Evolutionary conservation across 1,139 yeast species (phyloP).

Genomic region (Eremothecium cymbalariae): DNA sequence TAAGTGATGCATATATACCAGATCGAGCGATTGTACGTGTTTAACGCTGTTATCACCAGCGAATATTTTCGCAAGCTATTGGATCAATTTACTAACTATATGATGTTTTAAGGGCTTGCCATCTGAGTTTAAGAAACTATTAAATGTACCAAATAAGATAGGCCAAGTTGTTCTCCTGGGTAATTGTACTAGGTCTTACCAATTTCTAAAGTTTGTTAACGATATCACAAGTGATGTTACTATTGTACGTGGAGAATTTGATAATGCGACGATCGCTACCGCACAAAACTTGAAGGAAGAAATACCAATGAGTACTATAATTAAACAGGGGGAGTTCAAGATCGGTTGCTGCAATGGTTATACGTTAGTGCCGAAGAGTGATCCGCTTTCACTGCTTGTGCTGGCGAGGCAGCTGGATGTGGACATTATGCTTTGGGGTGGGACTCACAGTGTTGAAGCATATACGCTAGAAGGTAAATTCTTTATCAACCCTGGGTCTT

Average conservation of each 20-base stretch:
- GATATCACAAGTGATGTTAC: constrained; percentile 65
- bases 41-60: too few relatives aligned
- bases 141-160: constrained; percentile 68
- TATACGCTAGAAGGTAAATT: constrained; percentile 88
- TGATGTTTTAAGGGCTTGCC: constrained; percentile 44
- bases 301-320: constrained; percentile 58
- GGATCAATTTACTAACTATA: constrained; percentile 5
- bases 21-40: constrained; percentile 57
- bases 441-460: constrained; percentile 87
- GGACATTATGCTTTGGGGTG: constrained; percentile 93
- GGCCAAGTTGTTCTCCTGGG: constrained; percentile 82
- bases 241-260: constrained; percentile 75
- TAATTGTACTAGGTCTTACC: constrained; percentile 63
- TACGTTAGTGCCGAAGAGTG: constrained; percentile 75
- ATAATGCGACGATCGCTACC: constrained; percentile 33
- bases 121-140: constrained; percentile 55
- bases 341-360: constrained; percentile 85
- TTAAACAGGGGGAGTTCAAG: constrained; percentile 60
- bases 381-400: constrained; percentile 73
- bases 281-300: constrained; percentile 58
- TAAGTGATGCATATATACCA: constrained; percentile 87
- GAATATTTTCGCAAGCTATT: too few relatives aligned
- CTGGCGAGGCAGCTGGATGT: constrained; percentile 89
- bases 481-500: constrained; percentile 92
- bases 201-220: constrained; percentile 56